phyloP scores from a whole-genome alignment of 441 rosid species.

The Pelargonium cotyledonis region DNA sequence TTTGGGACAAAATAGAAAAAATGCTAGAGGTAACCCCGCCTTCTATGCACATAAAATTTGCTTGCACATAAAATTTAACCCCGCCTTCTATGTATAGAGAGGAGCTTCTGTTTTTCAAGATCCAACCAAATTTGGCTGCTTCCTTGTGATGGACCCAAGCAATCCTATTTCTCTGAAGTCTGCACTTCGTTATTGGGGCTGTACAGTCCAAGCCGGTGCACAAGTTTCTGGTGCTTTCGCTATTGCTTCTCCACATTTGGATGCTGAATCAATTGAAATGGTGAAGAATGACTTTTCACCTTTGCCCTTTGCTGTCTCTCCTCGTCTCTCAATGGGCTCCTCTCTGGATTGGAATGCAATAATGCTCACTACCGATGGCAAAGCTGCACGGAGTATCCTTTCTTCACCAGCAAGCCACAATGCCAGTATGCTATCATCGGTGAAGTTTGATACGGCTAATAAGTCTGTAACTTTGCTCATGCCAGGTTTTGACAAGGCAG shows the following conservation, averaged over 20 bases:
- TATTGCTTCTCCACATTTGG: conserved; percentile 27
- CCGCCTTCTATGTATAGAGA: conserved; percentile 31
- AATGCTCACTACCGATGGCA: conserved; percentile 32
- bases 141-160: conserved; percentile 65
- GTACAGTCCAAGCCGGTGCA: conserved; percentile 74
- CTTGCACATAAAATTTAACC: conserved; percentile 5
- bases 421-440: conserved; percentile 31
- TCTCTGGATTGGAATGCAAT: conserved; percentile 58
- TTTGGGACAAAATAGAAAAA: conserved; percentile 67
- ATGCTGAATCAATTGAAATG: conserved; percentile 26
- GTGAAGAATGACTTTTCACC: conserved; percentile 47
- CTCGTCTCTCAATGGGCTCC: conserved; percentile 31
- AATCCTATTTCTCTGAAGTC: conserved; percentile 51
- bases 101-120: conserved; percentile 59
- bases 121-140: conserved; percentile 49
- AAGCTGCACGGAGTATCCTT: conserved; percentile 43
- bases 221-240: conserved; percentile 65
- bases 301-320: conserved; percentile 52
- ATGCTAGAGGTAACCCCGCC: conserved; percentile 50
- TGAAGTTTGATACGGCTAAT: conserved; percentile 49
- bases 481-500: conserved; percentile 91
- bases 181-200: conserved; percentile 77
- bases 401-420: conserved; percentile 28
- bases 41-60: neutral
- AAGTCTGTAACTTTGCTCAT: conserved; percentile 64